Conservation (phyloP, 2,329 filamentous ascomycete species). For the Fusarium compactum region DNA sequence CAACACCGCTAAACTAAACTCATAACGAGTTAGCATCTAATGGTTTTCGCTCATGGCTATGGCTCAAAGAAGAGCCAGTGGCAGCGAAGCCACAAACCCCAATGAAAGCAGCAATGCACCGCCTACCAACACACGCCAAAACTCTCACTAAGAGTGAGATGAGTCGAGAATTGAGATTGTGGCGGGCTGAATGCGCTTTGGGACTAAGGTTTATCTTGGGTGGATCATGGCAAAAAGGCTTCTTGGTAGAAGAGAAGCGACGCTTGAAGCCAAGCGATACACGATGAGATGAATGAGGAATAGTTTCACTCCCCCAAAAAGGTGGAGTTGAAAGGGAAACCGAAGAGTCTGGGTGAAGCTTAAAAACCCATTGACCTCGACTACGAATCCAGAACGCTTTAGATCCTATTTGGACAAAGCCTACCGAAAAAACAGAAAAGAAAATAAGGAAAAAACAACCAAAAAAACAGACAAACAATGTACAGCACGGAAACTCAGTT, state of each 20-base stretch:
- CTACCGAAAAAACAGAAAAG: conserved; percentile 10
- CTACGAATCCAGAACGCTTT: conserved; percentile 21
- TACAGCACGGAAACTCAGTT: conserved; percentile 1
- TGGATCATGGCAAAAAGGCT: conserved; percentile 24
- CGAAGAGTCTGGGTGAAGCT: conserved; percentile 20
- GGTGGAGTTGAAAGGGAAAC: conserved; percentile 20
- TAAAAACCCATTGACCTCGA: conserved; percentile 7
- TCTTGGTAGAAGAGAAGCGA: conserved; percentile 28
- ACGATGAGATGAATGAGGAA: conserved; percentile 34
- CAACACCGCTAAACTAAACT: conserved; percentile 20
- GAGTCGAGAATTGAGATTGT: conserved; percentile 19
- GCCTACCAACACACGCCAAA: conserved; percentile 21
- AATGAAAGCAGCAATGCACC: conserved; percentile 23
- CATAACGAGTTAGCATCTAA: conserved; percentile 6
- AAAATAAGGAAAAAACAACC: conserved; percentile 2
- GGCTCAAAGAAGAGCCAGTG: conserved; percentile 29
- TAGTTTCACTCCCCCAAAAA: conserved; percentile 28
- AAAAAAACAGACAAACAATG: conserved; percentile 15
- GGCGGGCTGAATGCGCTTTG: conserved; percentile 34
- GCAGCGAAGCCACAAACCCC: conserved; percentile 33
- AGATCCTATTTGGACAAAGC: conserved; percentile 22
- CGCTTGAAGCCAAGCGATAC: conserved; percentile 23
- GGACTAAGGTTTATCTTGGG: conserved; percentile 25
- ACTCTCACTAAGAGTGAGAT: conserved; percentile 13
- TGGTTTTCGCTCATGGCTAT: conserved; percentile 18